Conservation (phyloP, 805 yeast species). For the Kazachstania martiniae region DNA sequence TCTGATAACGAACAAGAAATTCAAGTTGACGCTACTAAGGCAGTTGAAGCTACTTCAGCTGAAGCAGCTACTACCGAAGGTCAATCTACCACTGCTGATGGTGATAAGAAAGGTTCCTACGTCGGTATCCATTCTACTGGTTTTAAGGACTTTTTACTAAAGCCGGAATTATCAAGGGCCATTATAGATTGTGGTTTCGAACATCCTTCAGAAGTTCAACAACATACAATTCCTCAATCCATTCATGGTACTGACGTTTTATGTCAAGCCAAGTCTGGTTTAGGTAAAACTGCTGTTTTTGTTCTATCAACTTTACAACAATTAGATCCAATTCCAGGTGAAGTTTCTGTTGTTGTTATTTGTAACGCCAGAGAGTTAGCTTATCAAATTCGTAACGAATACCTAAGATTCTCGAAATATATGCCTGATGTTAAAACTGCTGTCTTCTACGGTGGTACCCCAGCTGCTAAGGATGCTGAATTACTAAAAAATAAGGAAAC, state of each 20-base stretch:
- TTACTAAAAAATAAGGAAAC: conserved; percentile 83
- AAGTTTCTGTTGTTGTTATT: conserved; percentile 84
- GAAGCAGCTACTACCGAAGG: conserved; percentile 20
- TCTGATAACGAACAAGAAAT: conserved; percentile 96
- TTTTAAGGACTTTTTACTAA: conserved; percentile 91
- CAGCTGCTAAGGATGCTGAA: conserved; percentile 76
- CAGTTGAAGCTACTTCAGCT: conserved; percentile 27
- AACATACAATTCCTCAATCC: conserved; percentile 95
- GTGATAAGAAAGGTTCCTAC: conserved; percentile 90
- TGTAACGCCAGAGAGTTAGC: conserved; percentile 99
- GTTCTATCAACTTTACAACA: conserved; percentile 94
- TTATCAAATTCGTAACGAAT: conserved; percentile 94
- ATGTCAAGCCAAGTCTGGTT: conserved; percentile 99
- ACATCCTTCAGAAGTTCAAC: conserved; percentile 99
- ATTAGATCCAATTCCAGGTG: conserved; percentile 95
- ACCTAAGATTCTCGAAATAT: conserved; percentile 93
- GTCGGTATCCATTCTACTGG: conserved; percentile 98
- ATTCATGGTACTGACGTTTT: conserved; percentile 95
- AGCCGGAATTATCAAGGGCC: conserved; percentile 95
- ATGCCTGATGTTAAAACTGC: conserved; percentile 97
- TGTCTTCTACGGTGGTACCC: conserved; percentile 94
- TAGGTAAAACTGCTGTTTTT: conserved; percentile 97
- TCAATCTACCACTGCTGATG: conserved; percentile 40
- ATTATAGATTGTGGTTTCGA: conserved; percentile 98
- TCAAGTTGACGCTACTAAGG: conserved; percentile 44